Base-by-base conservation (phyloP, 352 stramenopile genomes). In the Globisporangium orthogonon region DNA sequence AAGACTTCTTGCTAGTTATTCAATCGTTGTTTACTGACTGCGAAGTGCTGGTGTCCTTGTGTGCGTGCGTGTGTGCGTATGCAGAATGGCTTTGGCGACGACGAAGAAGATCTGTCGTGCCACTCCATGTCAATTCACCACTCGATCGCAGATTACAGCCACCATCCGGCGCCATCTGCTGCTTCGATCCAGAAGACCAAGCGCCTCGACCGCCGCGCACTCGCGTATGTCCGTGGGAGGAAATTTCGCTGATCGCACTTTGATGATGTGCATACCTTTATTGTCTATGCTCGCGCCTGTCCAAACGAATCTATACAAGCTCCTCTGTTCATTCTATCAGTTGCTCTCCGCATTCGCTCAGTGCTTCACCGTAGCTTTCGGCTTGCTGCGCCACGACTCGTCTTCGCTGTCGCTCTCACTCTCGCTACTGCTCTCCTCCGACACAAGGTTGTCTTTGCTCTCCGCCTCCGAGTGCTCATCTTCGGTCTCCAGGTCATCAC, bases 131-230 rank as follows among this genome's bases (percentile, higher is more conserved):
- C 75, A 4, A 74, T 83, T 60, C 74, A 85, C 53, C 82, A 87
- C 55, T 89, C 82, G 4, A 89, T 90, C 33, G 82, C 78, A 7
- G 80, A 91, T 53, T 90, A 89, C 61, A 90, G 84, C 50, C 70
- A 86, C 40, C 76, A 88, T 35, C 71, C 73, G 2, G 65, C 73
- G 0, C 81, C 82, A 2, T 83, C 78, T 1, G 82, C 71, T 1
- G 67, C 79, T 7, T 89, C 78, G 7, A 78, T 89, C 55, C 84
- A 89, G 50, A 92, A 92, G 53, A 85, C 77, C 29, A 94, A 94
- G 58, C 67, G 76, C 15, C 65, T 92, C 45, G 83, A 92, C 56
- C 80, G 81, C 43, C 80, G 84, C 28, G 79, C 84, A 3, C 53
- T 94, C 52, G 82, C 84, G 3, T 89, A 87, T 49, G 78, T 88